Evolutionary conservation across 495 filamentous ascomycete species (phyloP).

Genomic region (Aspergillus kassunensis): DNA sequence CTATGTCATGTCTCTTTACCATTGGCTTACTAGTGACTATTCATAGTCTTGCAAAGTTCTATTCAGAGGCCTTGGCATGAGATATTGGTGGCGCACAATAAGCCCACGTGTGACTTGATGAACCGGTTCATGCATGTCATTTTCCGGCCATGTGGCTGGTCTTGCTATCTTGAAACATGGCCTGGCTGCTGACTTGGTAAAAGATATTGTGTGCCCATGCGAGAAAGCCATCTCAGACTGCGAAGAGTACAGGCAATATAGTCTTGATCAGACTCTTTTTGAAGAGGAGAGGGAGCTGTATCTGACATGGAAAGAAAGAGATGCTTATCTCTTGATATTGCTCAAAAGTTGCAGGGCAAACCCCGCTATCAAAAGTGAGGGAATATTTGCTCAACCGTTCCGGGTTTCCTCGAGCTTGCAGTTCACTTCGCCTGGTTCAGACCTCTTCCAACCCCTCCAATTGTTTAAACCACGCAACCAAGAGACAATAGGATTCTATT

Average conservation of each 20-base stretch:
- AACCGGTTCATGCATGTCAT: not conserved
- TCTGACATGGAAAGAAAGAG: not conserved
- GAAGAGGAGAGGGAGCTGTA: not conserved
- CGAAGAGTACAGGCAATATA: not conserved
- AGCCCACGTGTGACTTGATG: not conserved
- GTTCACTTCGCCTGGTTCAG: not conserved
- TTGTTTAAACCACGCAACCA: not conserved
- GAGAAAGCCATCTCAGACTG: not conserved
- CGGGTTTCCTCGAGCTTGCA: not conserved
- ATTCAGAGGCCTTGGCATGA: too few relatives aligned
- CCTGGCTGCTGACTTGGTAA: not conserved
- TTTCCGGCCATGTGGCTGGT: not conserved
- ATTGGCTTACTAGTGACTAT: too few relatives aligned
- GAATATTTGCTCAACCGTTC: not conserved
- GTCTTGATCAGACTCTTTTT: not conserved
- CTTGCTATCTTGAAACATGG: not conserved
- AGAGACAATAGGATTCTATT: conserved; percentile 10
- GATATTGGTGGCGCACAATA: too few relatives aligned
- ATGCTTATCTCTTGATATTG: not conserved
- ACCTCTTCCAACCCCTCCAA: conserved; percentile 14
- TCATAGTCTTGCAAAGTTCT: too few relatives aligned
- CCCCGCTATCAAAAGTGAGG: too few relatives aligned
- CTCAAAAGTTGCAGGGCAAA: too few relatives aligned
- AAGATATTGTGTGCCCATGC: too few relatives aligned
- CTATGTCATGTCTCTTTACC: too few relatives aligned